Conservation (phyloP, 2,329 filamentous ascomycete species). For the Cordyceps tenuipes region DNA sequence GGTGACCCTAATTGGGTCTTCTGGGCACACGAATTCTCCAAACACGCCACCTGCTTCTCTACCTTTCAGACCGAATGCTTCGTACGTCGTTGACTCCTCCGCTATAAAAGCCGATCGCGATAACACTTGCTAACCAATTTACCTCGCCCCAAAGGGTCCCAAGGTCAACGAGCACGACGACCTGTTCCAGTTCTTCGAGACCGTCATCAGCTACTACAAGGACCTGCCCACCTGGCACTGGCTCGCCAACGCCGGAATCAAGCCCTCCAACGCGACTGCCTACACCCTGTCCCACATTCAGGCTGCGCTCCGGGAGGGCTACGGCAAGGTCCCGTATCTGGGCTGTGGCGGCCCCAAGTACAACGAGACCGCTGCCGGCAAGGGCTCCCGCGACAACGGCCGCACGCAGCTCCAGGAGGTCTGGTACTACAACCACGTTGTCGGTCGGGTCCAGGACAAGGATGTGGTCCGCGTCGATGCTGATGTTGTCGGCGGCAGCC, state of each 20-base stretch:
- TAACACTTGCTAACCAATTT: background rate
- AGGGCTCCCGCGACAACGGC: conserved; percentile 45
- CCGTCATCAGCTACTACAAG: conserved; percentile 48
- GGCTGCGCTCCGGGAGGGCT: conserved; percentile 37
- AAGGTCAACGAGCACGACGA: conserved; percentile 48
- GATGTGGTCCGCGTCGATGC: conserved; percentile 35
- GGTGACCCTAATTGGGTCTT: conserved; percentile 47
- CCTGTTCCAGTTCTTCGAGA: conserved; percentile 56
- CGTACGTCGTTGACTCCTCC: conserved; percentile 16
- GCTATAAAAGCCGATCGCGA: background rate
- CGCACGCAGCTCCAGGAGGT: conserved; percentile 51
- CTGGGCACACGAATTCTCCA: conserved; percentile 61
- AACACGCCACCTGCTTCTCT: conserved; percentile 60
- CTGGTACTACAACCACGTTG: conserved; percentile 59
- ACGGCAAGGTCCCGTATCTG: conserved; percentile 50
- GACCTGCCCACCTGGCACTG: conserved; percentile 52
- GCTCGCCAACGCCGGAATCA: conserved; percentile 46
- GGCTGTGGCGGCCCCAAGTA: conserved; percentile 53
- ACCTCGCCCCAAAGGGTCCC: conserved; percentile 31
- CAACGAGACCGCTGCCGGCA: conserved; percentile 51
- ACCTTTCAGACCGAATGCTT: conserved; percentile 60
- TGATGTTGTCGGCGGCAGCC: conserved; percentile 37
- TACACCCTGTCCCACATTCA: conserved; percentile 48
- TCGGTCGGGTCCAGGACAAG: conserved; percentile 46
- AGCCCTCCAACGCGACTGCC: conserved; percentile 48